Conservation (phyloP, 2,329 filamentous ascomycete genomes). For the Zymoseptoria ardabiliae region DNA sequence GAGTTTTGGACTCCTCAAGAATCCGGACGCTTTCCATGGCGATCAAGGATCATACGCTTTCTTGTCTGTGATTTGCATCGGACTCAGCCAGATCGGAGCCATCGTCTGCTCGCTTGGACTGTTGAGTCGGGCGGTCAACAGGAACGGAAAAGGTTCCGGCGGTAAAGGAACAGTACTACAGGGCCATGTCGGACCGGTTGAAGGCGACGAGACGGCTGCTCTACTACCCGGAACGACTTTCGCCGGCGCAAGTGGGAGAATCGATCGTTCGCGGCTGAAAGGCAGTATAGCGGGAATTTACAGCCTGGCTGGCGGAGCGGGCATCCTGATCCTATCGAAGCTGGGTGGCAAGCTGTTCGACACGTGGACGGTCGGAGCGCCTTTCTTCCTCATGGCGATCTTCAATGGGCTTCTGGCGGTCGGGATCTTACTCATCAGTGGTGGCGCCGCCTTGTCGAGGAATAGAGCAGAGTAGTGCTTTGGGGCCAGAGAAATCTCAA, state of each 20-base stretch:
- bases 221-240: conserved; percentile 14
- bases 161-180: conserved; percentile 7
- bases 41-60: conserved; percentile 53
- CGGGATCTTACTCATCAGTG: conserved; percentile 24
- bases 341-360: conserved; percentile 84
- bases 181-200: conserved; percentile 6
- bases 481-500: background rate
- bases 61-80: conserved; percentile 69
- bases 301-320: conserved; percentile 79
- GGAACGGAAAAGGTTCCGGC: conserved; percentile 20
- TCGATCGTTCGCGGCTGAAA: conserved; percentile 56
- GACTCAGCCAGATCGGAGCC: conserved; percentile 88
- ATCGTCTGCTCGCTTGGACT: conserved; percentile 94
- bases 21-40: conserved; percentile 62
- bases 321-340: conserved; percentile 87
- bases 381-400: conserved; percentile 87
- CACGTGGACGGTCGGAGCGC: conserved; percentile 61
- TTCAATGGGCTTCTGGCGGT: conserved; percentile 73
- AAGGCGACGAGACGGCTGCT: conserved; percentile 21
- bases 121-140: conserved; percentile 70
- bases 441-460: conserved; percentile 11
- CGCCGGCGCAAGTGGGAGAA: background rate
- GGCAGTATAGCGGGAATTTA: conserved; percentile 94
- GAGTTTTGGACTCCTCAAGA: conserved; percentile 66
- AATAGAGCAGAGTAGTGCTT: background rate